phyloP scores from a whole-genome alignment of 768 basidiomycete genomes.

The Paxillus ammoniavirescens region DNA sequence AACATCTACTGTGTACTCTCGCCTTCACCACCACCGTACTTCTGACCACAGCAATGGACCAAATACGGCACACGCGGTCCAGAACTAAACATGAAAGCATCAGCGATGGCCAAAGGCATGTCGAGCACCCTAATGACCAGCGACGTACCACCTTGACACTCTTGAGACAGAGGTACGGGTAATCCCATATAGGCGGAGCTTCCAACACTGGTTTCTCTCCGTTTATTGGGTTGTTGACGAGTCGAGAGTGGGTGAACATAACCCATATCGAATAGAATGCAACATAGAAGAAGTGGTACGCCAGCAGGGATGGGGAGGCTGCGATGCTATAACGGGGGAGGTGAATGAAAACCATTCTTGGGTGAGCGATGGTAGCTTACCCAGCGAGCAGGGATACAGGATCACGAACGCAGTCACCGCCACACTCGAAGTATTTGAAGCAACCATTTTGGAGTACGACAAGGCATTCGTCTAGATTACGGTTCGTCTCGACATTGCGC shows the following conservation, averaged over 20 bases:
- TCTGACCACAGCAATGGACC: conserved; percentile 88
- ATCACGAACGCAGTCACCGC: conserved; percentile 84
- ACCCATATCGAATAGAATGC: conserved; percentile 94
- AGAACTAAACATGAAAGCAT: conserved; percentile 59
- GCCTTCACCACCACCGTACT: conserved; percentile 62
- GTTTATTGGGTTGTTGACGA: conserved; percentile 4
- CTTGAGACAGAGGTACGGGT: conserved; percentile 64
- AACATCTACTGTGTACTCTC: not conserved
- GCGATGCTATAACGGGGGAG: conserved; percentile 50
- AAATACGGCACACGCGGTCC: conserved; percentile 88
- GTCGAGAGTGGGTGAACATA: conserved; percentile 67
- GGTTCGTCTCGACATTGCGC: conserved; percentile 1
- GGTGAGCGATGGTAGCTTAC: conserved; percentile 43
- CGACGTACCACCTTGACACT: conserved; percentile 69
- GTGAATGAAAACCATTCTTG: not conserved
- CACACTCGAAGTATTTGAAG: conserved; percentile 95
- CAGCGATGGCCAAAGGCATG: not conserved
- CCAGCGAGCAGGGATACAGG: conserved; percentile 90
- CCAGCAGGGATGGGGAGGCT: conserved; percentile 77
- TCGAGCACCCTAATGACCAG: not conserved
- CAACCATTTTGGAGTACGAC: conserved; percentile 76
- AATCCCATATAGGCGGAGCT: conserved; percentile 53
- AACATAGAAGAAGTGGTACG: conserved; percentile 92
- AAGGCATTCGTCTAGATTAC: conserved; percentile 57
- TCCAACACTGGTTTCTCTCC: conserved; percentile 39